A percentile compares a stretch with the other conserved stretches of the same genome.
Evolutionary conservation across 306 rosid genomes (phyloP).

Genomic region (Mimosa bimucronata): DNA sequence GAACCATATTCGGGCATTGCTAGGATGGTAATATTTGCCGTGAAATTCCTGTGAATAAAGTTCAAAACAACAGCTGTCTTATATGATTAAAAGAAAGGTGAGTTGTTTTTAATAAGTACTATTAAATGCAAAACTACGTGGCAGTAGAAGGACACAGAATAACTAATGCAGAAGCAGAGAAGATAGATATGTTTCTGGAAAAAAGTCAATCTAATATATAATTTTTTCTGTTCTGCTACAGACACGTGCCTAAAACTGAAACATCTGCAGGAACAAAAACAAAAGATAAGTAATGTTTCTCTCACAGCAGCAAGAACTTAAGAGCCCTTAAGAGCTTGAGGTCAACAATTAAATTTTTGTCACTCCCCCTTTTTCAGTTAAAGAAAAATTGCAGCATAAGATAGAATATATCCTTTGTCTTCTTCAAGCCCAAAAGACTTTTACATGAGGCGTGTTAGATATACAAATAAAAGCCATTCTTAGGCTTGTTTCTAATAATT

Average conservation of each 20-base stretch:
- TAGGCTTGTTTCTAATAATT: background rate
- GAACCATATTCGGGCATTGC: conserved; percentile 95
- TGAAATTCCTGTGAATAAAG: conserved; percentile 83
- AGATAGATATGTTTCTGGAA: background rate
- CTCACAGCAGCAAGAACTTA: background rate
- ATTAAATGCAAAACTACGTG: conserved; percentile 1
- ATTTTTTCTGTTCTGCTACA: conserved; percentile 16
- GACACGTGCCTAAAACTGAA: conserved; percentile 5
- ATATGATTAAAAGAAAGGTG: background rate
- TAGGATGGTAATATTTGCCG: conserved; percentile 88
- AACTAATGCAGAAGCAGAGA: background rate
- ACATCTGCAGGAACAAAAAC: conserved; percentile 9
- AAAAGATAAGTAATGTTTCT: background rate
- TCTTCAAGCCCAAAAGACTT: conserved; percentile 3
- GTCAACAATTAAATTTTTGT: background rate
- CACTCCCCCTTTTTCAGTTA: background rate
- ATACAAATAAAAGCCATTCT: background rate
- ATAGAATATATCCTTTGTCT: background rate
- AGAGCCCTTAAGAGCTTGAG: background rate
- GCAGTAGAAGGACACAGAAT: conserved; percentile 29
- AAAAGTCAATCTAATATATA: background rate
- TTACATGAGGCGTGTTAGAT: background rate
- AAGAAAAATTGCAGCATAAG: background rate
- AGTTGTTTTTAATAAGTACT: conserved; percentile 15
- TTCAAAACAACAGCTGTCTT: conserved; percentile 20